Evolutionary conservation across 768 basidiomycete species (phyloP), one percentile per base, ranked within the genome.

Genomic region (Fomitopsis serialis): DNA sequence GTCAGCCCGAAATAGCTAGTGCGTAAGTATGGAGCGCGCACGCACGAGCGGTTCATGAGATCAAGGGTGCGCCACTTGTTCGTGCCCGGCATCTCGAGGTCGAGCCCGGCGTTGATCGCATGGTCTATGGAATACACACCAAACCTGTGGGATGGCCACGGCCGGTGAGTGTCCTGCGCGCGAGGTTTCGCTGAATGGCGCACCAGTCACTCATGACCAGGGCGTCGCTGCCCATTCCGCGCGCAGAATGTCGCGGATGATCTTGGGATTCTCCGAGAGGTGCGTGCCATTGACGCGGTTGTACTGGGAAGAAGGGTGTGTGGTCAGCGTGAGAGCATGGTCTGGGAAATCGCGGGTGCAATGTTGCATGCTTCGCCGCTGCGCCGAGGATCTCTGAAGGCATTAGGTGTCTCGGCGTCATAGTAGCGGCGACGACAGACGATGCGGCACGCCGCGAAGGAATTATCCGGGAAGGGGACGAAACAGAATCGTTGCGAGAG

Each of bases 161-260:
- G 34, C n/a, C n/a, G n/a, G 3, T 13, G 25, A 48, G 27, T 22
- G n/a, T 48, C 12, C 21, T 11, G 13, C 12, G 17, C n/a, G 9
- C 24, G 9, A 21, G 6, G 15, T 5, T 35, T 40, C 45, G 44
- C 27, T 44, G n/a, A 24, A 19, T 22, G 13, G 2, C 64, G 22
- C 66, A 87, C 89, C 90, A 93, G 65, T 92, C 90, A 54, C 85
- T 87, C 87, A 92, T 91, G 53, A 87, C 72, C 71, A 82, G 68
- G 2, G 85, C 85, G n/a, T 84, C 72, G 59, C 78, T 87, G 37
- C 79, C 89, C 89, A 91, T 62, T 91, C 89, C 15, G 78, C 77
- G 10, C 87, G 75, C 1, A 90, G 72, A 45, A 89, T 76, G 17
- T 84, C 75, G 19, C 73, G 72, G 15, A 92, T 64, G 23, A 92